Percentiles rank a stretch among this genome's conserved stretches.
phyloP scores from a whole-genome alignment of 768 basidiomycete genomes.

The Mycena epipterygia region DNA sequence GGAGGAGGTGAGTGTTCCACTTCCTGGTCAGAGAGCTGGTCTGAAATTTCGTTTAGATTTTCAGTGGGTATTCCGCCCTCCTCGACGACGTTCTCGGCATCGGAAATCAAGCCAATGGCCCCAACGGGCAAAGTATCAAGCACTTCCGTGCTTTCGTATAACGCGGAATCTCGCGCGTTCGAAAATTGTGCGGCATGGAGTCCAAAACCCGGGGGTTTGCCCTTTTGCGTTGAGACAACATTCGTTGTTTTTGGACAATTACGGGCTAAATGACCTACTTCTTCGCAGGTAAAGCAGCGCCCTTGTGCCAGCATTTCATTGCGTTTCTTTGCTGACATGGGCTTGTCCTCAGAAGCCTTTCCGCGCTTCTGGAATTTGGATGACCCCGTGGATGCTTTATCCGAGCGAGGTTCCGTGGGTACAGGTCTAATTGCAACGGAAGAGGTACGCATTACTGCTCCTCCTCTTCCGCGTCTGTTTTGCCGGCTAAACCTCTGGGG shows the following conservation, averaged over 20 bases:
- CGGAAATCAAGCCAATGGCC: too few species aligned
- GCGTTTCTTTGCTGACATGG: not conserved
- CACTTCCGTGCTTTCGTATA: not conserved
- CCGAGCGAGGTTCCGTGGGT: too few species aligned
- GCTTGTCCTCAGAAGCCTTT: too few species aligned
- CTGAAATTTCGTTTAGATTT: not conserved
- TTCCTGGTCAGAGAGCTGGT: not conserved
- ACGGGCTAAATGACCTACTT: conserved; percentile 42
- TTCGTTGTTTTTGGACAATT: conserved; percentile 44
- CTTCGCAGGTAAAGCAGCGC: conserved; percentile 45
- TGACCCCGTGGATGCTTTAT: not conserved
- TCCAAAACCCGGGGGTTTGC: conserved; percentile 2
- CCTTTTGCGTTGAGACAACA: not conserved
- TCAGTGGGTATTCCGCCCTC: conserved; percentile 15
- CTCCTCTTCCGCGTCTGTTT: too few species aligned
- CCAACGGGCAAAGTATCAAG: not conserved
- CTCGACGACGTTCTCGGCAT: too few species aligned
- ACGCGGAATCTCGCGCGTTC: not conserved
- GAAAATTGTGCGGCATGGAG: not conserved
- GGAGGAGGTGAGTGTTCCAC: not conserved
- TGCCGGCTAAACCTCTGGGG: too few species aligned
- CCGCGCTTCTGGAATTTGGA: too few species aligned
- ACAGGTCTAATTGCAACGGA: too few species aligned
- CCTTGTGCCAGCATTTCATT: conserved; percentile 38
- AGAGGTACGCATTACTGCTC: too few species aligned